Evolutionary conservation across 1,284 basidiomycete species (phyloP).

Genomic region (Tausonia pullulans): DNA sequence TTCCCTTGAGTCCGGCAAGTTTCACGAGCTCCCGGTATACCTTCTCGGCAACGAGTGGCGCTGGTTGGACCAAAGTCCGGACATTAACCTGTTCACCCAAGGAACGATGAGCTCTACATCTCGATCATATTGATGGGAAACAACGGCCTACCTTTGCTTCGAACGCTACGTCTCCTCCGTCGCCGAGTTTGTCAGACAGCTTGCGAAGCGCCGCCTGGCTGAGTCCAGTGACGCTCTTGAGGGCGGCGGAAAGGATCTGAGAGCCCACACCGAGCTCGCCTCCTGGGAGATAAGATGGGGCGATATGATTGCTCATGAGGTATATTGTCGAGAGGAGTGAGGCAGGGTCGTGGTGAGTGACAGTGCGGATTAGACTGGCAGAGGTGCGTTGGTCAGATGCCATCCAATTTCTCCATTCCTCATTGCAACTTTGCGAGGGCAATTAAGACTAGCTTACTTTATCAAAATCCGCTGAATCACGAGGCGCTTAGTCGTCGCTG

Average conservation of each 20-base stretch:
- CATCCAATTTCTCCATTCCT: too few relatives aligned
- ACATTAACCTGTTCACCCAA: constrained; percentile 43
- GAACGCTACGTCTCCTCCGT: constrained; percentile 71
- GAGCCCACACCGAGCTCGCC: constrained; percentile 66
- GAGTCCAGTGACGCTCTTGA: constrained; percentile 71
- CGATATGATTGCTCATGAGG: constrained; percentile 65
- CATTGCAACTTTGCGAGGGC: too few relatives aligned
- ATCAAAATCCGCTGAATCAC: constrained; percentile 67
- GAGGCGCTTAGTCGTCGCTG: constrained; percentile 69
- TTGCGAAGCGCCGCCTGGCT: constrained; percentile 54
- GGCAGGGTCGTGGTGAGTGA: constrained; percentile 50
- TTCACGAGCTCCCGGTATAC: constrained; percentile 56
- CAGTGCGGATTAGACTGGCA: constrained; percentile 41
- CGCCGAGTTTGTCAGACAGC: constrained; percentile 44
- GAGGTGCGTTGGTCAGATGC: constrained; percentile 22
- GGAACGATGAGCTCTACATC: background rate
- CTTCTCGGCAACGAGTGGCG: constrained; percentile 50
- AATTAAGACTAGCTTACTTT: constrained; percentile 40
- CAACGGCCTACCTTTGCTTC: constrained; percentile 46
- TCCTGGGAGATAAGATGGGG: constrained; percentile 57
- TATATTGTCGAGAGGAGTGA: constrained; percentile 42
- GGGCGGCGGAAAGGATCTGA: constrained; percentile 64
- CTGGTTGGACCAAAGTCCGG: constrained; percentile 61
- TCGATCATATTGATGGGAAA: constrained; percentile 1
- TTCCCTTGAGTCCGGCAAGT: constrained; percentile 56